These are phyloP conservation scores for Macroventuria anomochaeta DNA, from an alignment of 2,329 filamentous ascomycete genomes.

Conservation along the genomic window DNA sequence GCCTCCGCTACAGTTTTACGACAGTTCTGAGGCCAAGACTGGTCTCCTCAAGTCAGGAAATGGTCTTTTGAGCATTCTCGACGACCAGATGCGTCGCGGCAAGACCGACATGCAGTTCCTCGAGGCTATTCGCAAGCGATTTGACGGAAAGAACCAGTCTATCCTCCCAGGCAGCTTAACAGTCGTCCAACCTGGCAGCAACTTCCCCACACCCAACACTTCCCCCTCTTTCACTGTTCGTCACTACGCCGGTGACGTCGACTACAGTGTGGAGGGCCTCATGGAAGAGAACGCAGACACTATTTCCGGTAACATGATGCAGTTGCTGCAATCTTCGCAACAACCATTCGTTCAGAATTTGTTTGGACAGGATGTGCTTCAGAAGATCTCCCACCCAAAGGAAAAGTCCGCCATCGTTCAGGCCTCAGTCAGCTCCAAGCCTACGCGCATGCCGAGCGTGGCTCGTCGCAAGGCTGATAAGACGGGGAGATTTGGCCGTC, in stretches of 20 bases:
- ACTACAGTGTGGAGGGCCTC: conserved; percentile 85
- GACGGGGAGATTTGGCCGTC: conserved; percentile 55
- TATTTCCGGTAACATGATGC: conserved; percentile 94
- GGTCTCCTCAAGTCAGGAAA: conserved; percentile 92
- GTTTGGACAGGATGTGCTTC: conserved; percentile 94
- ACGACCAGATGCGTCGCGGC: conserved; percentile 91
- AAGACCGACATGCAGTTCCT: conserved; percentile 88
- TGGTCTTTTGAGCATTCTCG: conserved; percentile 89
- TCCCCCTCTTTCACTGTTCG: conserved; percentile 85
- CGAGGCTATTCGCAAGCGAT: conserved; percentile 89
- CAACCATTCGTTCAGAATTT: conserved; percentile 88
- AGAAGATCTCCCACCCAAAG: conserved; percentile 90
- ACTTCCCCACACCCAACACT: conserved; percentile 84
- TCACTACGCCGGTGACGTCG: conserved; percentile 95
- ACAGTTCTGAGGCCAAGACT: conserved; percentile 93
- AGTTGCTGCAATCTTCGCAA: conserved; percentile 85
- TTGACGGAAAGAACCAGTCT: conserved; percentile 91
- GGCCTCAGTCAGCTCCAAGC: conserved; percentile 94
- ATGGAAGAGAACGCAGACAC: conserved; percentile 96
- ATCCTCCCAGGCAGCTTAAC: conserved; percentile 80
- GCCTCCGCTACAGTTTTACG: conserved; percentile 92
- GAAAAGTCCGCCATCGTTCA: conserved; percentile 93
- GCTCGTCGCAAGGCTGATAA: conserved; percentile 76
- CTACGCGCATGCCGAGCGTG: conserved; percentile 89
- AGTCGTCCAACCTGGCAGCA: conserved; percentile 81